Evolutionary conservation across 257 asterid genomes (phyloP).

Genomic region (Solanum peruvianum): DNA sequence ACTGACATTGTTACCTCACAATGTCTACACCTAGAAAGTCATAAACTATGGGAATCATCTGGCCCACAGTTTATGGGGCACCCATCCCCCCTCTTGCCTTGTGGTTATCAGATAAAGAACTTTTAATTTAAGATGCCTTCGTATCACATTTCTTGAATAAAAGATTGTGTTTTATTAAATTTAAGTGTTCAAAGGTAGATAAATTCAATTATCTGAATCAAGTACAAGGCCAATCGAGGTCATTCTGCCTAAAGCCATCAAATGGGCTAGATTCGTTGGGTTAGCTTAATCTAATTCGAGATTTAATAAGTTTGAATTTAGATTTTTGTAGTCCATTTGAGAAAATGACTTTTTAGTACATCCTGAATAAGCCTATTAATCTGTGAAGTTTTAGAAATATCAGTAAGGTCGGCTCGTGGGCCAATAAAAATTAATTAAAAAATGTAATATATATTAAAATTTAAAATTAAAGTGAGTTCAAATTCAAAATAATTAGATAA

Average conservation of each 20-base stretch:
- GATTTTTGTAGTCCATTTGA: rapidly evolving
- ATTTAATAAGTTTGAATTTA: too few relatives aligned
- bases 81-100: background rate
- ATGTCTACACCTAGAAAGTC: background rate
- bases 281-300: rapidly evolving
- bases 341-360: too few relatives aligned
- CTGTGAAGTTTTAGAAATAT: too few relatives aligned
- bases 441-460: too few relatives aligned
- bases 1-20: background rate
- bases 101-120: background rate
- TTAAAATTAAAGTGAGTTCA: too few relatives aligned
- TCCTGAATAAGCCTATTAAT: too few relatives aligned
- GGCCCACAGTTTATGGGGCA: background rate
- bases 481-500: too few relatives aligned
- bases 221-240: background rate
- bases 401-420: rapidly evolving
- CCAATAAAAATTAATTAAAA: too few relatives aligned
- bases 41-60: background rate
- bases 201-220: too few relatives aligned
- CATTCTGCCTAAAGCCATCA: too few relatives aligned
- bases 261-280: rapidly evolving
- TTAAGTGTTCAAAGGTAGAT: too few relatives aligned
- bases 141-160: background rate
- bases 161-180: too few relatives aligned
- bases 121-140: background rate